Percentiles rank a stretch among this genome's conserved stretches.
Evolutionary conservation across 257 asterid species (phyloP).

Genomic region (Solanum chmielewskii): DNA sequence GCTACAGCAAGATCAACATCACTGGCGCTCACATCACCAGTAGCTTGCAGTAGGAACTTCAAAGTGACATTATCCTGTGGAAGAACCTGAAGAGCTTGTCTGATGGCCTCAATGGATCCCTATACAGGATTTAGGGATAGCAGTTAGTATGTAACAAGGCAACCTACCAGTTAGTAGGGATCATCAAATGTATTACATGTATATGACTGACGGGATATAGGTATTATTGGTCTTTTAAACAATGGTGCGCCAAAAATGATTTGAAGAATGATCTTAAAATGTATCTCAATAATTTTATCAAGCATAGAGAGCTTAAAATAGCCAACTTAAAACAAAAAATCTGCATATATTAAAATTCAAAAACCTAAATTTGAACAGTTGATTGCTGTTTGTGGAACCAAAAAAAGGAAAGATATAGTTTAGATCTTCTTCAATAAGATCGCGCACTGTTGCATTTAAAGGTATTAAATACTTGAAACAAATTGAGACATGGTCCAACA

Average conservation of each 20-base stretch:
- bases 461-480: not conserved
- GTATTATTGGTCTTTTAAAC: not conserved
- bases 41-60: slow-evolving; percentile 84
- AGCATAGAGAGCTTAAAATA: not conserved
- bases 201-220: not conserved
- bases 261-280: not conserved
- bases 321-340: not conserved
- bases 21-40: slow-evolving; percentile 82
- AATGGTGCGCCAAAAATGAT: not conserved
- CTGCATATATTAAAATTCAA: not conserved
- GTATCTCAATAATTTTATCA: not conserved
- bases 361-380: not conserved
- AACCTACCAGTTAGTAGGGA: too few species aligned
- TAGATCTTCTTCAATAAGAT: not conserved
- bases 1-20: slow-evolving; percentile 97
- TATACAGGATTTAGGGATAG: slow-evolving; percentile 12
- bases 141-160: not conserved
- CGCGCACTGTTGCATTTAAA: not conserved
- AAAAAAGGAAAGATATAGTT: not conserved
- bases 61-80: slow-evolving; percentile 86
- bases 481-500: not conserved
- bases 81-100: slow-evolving; percentile 88
- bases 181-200: not conserved
- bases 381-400: not conserved
- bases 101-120: slow-evolving; percentile 92